Base-by-base conservation (phyloP, 2,329 filamentous ascomycete genomes). In the Apiospora malaysiana region DNA sequence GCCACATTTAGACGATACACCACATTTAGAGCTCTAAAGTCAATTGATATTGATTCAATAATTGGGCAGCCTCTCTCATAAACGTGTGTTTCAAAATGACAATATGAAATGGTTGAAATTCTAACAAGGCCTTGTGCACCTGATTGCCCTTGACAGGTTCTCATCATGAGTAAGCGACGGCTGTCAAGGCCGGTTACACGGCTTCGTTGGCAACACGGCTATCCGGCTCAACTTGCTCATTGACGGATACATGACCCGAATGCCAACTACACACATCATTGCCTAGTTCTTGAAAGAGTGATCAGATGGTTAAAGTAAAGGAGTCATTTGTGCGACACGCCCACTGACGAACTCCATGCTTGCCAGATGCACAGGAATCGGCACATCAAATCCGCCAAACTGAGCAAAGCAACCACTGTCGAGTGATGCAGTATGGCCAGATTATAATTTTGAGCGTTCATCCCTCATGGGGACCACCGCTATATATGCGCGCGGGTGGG, bases 191-290 rank as follows among this genome's bases (percentile, higher is more conserved):
- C 32, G 56, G 56, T 40, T 63, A 63, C 56, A 37, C 56, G 56
- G 32, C 56, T 63, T 63, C 27, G 56, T 21, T 63, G 56, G 51
- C 56, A 40, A 40, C 18, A 63, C 56, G 56, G 56, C 56, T 63
- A 40, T 40, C n/a, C 56, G 56, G 56, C 56, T 63, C 32, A 7
- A n/a, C 32, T 40, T n/a, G 9, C 32, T 5, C 32, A 40, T n/a
- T 40, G 56, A 63, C 56, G 21, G 9, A 40, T 7, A 4, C 2
- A 63, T 63, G 56, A 63, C 56, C 32, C 7, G 4, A 9, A n/a
- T 40, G 51, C 27, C 27, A 59, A 59, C 4, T 16, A 14, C 42
- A 14, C 42, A 12, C 42, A 14, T 45, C 12, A 37, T 6, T n/a
- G 14, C 9, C 49, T 32, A 32, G 46, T 7, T 56, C 5, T 18